These are phyloP conservation scores for Globisporangium paroecandrum DNA, from an alignment of 352 stramenopile species.

Conservation along the genomic window DNA sequence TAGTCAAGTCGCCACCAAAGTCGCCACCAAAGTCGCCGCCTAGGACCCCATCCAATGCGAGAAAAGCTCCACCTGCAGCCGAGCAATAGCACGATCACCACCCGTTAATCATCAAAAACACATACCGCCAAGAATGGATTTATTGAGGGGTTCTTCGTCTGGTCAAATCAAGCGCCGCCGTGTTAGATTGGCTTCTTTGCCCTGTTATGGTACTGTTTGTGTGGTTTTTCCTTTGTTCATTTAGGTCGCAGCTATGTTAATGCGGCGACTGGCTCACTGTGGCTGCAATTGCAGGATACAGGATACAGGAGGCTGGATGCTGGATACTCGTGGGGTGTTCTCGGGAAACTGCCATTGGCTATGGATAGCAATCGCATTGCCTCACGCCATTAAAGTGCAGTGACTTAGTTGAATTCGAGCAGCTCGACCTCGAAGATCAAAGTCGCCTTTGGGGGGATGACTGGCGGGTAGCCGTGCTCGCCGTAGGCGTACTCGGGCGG, in stretches of 20 bases:
- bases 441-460: conserved; percentile 90
- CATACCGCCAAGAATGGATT: no score
- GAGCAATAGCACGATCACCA: not conserved
- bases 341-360: not conserved
- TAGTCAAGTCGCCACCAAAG: not conserved
- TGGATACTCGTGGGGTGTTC: not conserved
- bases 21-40: not conserved
- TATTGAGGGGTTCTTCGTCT: not conserved
- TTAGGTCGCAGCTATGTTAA: not conserved
- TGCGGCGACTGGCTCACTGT: not conserved
- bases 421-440: conserved; percentile 94
- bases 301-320: not conserved
- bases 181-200: not conserved
- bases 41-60: not conserved
- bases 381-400: not conserved
- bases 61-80: not conserved
- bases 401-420: conserved; percentile 58
- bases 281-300: not conserved
- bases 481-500: conserved; percentile 95
- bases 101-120: not conserved
- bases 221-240: not conserved
- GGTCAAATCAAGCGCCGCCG: not conserved
- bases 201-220: conserved; percentile 6
- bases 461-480: conserved; percentile 77
- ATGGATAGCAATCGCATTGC: not conserved